Evolutionary conservation across 768 basidiomycete genomes (phyloP).

Genomic region (Lentinus brumalis): DNA sequence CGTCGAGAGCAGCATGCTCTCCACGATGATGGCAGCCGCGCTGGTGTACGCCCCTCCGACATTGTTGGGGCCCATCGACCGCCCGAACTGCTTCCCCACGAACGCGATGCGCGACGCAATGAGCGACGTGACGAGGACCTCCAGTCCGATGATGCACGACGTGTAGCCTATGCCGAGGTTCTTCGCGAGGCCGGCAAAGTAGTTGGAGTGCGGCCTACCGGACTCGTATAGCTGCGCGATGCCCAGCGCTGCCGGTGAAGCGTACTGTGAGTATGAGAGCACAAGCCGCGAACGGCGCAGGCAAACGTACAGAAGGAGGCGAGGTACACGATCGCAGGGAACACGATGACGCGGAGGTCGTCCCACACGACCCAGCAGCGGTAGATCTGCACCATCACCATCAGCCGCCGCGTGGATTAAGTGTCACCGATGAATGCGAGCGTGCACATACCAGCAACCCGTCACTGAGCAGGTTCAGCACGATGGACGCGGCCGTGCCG

Average conservation of each 20-base stretch:
- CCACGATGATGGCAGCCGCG: constrained; percentile 36
- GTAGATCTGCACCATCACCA: constrained; percentile 36
- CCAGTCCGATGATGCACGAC: constrained; percentile 15
- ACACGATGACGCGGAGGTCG: constrained; percentile 8
- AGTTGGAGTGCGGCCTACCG: constrained; percentile 12
- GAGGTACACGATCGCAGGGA: constrained; percentile 18
- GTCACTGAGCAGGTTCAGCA: constrained; percentile 39
- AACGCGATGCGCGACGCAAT: constrained; percentile 17
- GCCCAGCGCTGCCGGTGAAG: constrained; percentile 9
- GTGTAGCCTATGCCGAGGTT: constrained; percentile 15
- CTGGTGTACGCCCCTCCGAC: constrained; percentile 1
- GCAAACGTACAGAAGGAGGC: constrained; percentile 5
- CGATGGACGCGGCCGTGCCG: constrained; percentile 22
- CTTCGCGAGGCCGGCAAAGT: constrained; percentile 15
- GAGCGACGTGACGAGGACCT: constrained; percentile 14
- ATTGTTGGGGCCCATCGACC: constrained; percentile 1
- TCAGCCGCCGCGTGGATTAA: not conserved
- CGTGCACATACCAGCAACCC: constrained; percentile 16
- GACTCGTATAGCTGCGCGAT: constrained; percentile 12
- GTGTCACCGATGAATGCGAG: not conserved
- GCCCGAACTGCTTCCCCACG: not conserved
- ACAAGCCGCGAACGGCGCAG: not conserved
- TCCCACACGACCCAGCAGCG: constrained; percentile 41
- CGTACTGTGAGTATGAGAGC: not conserved
- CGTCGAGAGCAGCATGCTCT: constrained; percentile 39